Evolutionary conservation across 257 asterid species (phyloP).

Genomic region (Knoxia roxburghii): DNA sequence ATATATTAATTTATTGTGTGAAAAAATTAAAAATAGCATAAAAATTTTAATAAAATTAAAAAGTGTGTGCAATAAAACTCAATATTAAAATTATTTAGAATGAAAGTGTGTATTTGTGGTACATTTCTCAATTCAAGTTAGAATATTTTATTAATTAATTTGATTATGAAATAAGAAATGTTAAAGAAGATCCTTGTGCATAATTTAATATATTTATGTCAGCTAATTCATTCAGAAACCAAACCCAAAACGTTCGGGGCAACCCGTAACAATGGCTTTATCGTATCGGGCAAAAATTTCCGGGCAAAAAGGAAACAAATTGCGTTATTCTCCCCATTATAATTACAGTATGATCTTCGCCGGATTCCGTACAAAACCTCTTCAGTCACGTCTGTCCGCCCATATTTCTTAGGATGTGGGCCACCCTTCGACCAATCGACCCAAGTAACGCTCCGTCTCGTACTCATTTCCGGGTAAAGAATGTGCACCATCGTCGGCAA

Average conservation of each 20-base stretch:
- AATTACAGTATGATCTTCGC: conserved; percentile 34
- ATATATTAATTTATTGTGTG: too few species aligned
- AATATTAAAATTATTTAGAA: too few species aligned
- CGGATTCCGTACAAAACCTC: conserved; percentile 40
- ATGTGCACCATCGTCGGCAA: conserved; percentile 57
- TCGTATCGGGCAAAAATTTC: conserved; percentile 46
- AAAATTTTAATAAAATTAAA: too few species aligned
- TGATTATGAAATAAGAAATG: too few species aligned
- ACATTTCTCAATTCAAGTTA: too few species aligned
- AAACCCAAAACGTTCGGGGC: conserved; percentile 39
- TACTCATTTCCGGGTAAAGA: conserved; percentile 32
- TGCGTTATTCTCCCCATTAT: conserved; percentile 42
- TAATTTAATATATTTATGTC: too few species aligned
- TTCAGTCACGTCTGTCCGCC: conserved; percentile 41
- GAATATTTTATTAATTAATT: too few species aligned
- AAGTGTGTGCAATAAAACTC: too few species aligned
- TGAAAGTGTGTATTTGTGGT: too few species aligned
- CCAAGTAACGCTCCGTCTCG: conserved; percentile 44
- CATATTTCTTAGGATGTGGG: conserved; percentile 55
- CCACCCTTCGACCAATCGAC: conserved; percentile 74
- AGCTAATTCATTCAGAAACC: conserved; percentile 27
- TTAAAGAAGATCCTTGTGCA: too few species aligned
- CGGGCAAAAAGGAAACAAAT: conserved; percentile 60
- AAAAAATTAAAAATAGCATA: too few species aligned
- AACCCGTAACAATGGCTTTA: conserved; percentile 43